These are phyloP conservation scores for Cyberlindnera euphorbiae DNA, from an alignment of 805 yeast species.

Conservation along the genomic window DNA sequence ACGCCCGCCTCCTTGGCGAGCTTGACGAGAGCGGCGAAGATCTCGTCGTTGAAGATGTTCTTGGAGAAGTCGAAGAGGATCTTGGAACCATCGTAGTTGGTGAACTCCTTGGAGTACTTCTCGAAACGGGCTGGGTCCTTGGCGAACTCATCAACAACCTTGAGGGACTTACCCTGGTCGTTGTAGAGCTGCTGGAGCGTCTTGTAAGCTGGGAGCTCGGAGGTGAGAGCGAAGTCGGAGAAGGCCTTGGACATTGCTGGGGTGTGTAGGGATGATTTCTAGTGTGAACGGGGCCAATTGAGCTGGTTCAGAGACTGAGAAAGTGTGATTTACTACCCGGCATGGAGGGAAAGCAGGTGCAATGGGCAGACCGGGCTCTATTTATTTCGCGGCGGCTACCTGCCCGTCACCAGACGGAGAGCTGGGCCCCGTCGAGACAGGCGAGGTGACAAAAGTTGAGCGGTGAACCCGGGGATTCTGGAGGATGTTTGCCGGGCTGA, in stretches of 20 bases:
- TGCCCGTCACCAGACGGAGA: conserved; percentile 15
- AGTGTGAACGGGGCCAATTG: no score
- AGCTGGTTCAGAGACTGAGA: no score
- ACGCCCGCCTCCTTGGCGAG: conserved; percentile 90
- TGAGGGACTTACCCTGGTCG: conserved; percentile 60
- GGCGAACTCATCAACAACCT: conserved; percentile 67
- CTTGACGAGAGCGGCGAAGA: conserved; percentile 58
- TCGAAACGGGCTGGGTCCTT: conserved; percentile 70
- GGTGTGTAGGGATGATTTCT: no score
- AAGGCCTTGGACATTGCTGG: conserved; percentile 4
- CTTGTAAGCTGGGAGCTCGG: conserved; percentile 83
- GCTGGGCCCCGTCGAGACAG: conserved; percentile 14
- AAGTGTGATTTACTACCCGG: no score
- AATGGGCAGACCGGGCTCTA: background rate
- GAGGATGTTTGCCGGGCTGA: no score
- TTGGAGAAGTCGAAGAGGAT: conserved; percentile 93
- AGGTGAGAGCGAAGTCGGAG: conserved; percentile 15
- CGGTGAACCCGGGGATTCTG: no score
- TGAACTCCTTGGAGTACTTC: conserved; percentile 72
- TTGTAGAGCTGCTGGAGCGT: conserved; percentile 69
- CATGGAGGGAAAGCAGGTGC: no score
- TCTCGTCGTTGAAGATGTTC: conserved; percentile 85
- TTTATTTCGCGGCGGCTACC: background rate
- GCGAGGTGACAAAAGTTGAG: no score
- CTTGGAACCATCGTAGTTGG: conserved; percentile 81